Percentiles rank a stretch among this genome's conserved stretches.
Conservation (phyloP, 257 asterid genomes). For the Ilex asprella region DNA sequence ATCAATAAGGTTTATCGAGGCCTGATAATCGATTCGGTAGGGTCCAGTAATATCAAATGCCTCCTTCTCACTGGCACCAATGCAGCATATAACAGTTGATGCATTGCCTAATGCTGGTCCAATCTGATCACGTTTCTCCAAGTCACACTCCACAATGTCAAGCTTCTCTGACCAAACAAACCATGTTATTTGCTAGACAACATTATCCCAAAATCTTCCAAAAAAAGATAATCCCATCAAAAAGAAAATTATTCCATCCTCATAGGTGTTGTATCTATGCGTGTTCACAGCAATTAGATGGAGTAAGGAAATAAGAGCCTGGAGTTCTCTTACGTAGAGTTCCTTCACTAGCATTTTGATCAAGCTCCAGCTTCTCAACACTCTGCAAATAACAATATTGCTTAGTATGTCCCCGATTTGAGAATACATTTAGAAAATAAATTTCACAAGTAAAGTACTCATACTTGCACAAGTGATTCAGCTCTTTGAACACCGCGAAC, state of each 20-base stretch:
- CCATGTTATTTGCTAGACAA: conserved; percentile 29
- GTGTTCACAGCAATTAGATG: too few relatives aligned
- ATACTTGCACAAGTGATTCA: conserved; percentile 74
- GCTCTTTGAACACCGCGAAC: conserved; percentile 81
- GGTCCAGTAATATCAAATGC: conserved; percentile 79
- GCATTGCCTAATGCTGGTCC: conserved; percentile 66
- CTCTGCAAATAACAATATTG: conserved; percentile 45
- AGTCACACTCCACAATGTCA: conserved; percentile 91
- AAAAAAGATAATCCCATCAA: too few relatives aligned
- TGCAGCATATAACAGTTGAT: conserved; percentile 80
- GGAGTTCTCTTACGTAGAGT: conserved; percentile 51
- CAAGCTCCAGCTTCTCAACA: conserved; percentile 58
- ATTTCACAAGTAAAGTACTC: conserved; percentile 8
- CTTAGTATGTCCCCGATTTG: conserved; percentile 8
- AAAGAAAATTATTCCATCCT: too few relatives aligned
- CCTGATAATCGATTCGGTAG: conserved; percentile 76
- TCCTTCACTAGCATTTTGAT: conserved; percentile 35
- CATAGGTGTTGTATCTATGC: too few relatives aligned
- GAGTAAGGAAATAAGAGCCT: too few relatives aligned
- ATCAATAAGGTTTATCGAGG: conserved; percentile 82
- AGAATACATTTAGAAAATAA: not conserved
- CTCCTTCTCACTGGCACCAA: conserved; percentile 99
- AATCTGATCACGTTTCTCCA: conserved; percentile 68
- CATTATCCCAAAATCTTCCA: too few relatives aligned
- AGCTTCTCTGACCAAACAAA: conserved; percentile 75